Evolutionary conservation across 2,329 filamentous ascomycete species (phyloP).

Genomic region (Botryotinia calthae): DNA sequence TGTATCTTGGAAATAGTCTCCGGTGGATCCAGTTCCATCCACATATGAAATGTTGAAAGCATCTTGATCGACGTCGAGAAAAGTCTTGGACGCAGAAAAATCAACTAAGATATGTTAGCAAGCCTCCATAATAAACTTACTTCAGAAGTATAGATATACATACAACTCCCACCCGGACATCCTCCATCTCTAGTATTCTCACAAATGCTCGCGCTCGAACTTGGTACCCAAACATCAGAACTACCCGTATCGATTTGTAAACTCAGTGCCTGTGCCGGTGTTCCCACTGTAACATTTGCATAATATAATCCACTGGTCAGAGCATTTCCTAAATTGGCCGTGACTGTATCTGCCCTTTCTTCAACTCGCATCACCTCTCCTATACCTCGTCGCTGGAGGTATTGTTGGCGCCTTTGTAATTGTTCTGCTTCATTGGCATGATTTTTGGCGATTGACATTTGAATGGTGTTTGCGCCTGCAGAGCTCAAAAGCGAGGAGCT

Average conservation of each 20-base stretch:
- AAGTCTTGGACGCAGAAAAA: conserved; percentile 49
- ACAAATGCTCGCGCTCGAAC: conserved; percentile 39
- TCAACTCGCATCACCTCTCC: conserved; percentile 7
- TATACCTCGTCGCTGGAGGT: conserved; percentile 18
- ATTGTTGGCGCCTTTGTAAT: conserved; percentile 25
- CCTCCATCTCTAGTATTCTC: conserved; percentile 40
- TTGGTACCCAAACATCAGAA: conserved; percentile 58
- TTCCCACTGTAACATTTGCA: conserved; percentile 56
- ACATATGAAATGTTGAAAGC: conserved; percentile 62
- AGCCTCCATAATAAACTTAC: background rate
- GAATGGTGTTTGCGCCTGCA: conserved; percentile 20
- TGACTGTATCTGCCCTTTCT: conserved; percentile 27
- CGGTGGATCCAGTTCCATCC: conserved; percentile 52
- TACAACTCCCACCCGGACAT: conserved; percentile 49
- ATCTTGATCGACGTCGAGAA: conserved; percentile 42
- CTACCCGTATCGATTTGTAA: conserved; percentile 62
- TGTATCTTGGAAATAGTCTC: conserved; percentile 58
- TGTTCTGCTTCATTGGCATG: conserved; percentile 28
- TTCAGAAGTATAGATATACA: conserved; percentile 31
- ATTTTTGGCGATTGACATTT: conserved; percentile 31
- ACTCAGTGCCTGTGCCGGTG: conserved; percentile 53
- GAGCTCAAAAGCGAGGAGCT: conserved; percentile 17
- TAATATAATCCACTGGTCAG: conserved; percentile 48
- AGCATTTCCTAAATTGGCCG: conserved; percentile 45
- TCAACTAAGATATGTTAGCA: conserved; percentile 44